Evolutionary conservation across 2,329 filamentous ascomycete species (phyloP).

Genomic region (Elsinoe arachidis): DNA sequence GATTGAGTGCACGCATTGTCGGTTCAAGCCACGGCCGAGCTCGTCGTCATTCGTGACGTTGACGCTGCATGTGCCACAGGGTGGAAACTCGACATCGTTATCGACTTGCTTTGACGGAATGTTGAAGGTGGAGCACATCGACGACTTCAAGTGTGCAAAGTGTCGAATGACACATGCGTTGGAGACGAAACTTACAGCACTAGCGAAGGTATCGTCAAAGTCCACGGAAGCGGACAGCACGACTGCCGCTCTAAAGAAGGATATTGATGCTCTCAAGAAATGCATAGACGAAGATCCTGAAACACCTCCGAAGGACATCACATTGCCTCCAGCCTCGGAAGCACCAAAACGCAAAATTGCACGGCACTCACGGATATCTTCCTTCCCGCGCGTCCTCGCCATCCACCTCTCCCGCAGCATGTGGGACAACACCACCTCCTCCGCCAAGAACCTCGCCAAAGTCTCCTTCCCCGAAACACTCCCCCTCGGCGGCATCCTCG

Average conservation of each 20-base stretch:
- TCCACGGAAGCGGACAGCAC: conserved; percentile 17
- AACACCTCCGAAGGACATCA: conserved; percentile 59
- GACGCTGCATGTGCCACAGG: conserved; percentile 83
- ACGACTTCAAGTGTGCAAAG: conserved; percentile 92
- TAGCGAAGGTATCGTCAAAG: conserved; percentile 34
- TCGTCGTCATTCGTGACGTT: conserved; percentile 83
- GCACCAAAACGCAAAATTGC: conserved; percentile 79
- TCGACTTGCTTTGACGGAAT: conserved; percentile 87
- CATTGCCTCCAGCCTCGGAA: conserved; percentile 62
- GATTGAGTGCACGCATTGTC: conserved; percentile 83
- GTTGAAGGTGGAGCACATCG: conserved; percentile 90
- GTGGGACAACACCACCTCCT: conserved; percentile 64
- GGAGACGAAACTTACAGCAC: conserved; percentile 43
- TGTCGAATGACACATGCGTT: conserved; percentile 80
- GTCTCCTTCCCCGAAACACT: conserved; percentile 86
- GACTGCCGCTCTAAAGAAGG: conserved; percentile 44
- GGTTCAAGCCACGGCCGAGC: conserved; percentile 77
- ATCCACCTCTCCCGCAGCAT: conserved; percentile 91
- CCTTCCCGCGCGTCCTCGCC: conserved; percentile 81
- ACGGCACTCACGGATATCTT: conserved; percentile 76
- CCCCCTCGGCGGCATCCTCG: conserved; percentile 68
- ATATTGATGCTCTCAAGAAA: conserved; percentile 56
- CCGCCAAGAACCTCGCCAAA: conserved; percentile 89
- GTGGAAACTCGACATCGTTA: conserved; percentile 60
- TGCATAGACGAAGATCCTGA: conserved; percentile 79